Evolutionary conservation across 768 basidiomycete genomes (phyloP), one percentile per base, ranked within the genome.

Genomic region (Leccinellum rugosiceps): DNA sequence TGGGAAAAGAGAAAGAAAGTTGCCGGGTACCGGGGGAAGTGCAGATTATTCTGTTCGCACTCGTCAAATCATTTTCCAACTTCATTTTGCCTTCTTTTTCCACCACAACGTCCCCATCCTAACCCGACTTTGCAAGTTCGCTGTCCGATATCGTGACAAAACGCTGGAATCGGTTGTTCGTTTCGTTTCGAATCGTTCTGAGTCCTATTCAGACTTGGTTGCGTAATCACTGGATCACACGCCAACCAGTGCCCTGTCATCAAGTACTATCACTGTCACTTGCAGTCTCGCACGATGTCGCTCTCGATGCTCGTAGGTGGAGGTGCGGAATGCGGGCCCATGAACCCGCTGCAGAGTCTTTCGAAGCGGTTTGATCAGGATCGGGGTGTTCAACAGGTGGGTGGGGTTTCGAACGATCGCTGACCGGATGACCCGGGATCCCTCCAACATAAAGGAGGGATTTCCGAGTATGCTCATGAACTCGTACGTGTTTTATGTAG

Each of bases 301-400:
- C 78, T 94, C 28, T 87, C 91, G 50, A 81, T 90, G 79, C 86
- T 95, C 19, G 80, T 86, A 21, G 83, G 81, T 47, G 69, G 69
- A 26, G 68, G 69, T 1, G 85, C 90, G 1, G 91, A 93, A 45
- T 96, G 93, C 62, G 94, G 94, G 1, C 92, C 94, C 6, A 82
- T 83, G 1, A 96, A 94, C 69, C 85, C 92, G 11, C 72, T 96
- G 17, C 90, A 92, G 66, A 83, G 80, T 15, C 82, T 96, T 6
- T 80, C 88, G 0, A 94, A 94, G 67, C 79, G 82, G 46, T 87
- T 93, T 60, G 90, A 91, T 61, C 79, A 82, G 45, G 92, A 94
- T 69, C 80, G 90, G 64, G 90, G 89, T 9, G 66, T 83, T 2
- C 89, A 91, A 69, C 90, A 92, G 78, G 91, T 92, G 65, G 23